Conservation (phyloP, 2,329 filamentous ascomycete genomes). For the Colletotrichum falcatum region DNA sequence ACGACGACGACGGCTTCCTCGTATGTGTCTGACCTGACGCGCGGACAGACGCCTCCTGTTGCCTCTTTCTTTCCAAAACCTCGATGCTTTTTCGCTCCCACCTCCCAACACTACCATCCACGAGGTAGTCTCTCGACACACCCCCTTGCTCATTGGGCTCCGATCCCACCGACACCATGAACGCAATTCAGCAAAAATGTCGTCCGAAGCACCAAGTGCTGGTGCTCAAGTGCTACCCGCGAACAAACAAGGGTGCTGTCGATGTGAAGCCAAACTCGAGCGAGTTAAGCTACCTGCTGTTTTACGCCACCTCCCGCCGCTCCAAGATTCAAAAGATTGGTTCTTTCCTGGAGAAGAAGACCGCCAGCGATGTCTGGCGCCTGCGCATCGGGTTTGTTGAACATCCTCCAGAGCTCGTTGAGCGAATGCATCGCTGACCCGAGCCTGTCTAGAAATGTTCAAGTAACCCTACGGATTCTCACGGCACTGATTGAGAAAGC, state of each 20-base stretch:
- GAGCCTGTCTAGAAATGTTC: conserved; percentile 76
- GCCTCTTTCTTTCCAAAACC: conserved; percentile 22
- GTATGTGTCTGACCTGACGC: conserved; percentile 7
- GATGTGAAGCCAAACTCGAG: conserved; percentile 96
- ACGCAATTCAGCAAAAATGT: conserved; percentile 74
- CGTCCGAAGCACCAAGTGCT: conserved; percentile 98
- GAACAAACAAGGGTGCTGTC: conserved; percentile 88
- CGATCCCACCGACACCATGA: conserved; percentile 60
- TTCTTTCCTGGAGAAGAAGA: conserved; percentile 93
- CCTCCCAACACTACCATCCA: conserved; percentile 29
- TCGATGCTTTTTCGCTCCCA: conserved; percentile 36
- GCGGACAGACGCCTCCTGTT: conserved; percentile 27
- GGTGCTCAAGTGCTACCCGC: conserved; percentile 95
- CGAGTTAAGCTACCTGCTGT: conserved; percentile 95
- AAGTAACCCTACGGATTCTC: conserved; percentile 94
- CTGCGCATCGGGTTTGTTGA: conserved; percentile 80
- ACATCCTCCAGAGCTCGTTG: conserved; percentile 3
- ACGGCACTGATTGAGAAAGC: conserved; percentile 93
- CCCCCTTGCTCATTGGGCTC: conserved; percentile 22
- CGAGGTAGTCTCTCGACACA: conserved; percentile 25
- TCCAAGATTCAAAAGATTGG: conserved; percentile 98
- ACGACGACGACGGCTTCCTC: conserved; percentile 23
- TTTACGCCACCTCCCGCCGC: conserved; percentile 93
- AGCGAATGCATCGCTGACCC: conserved; percentile 14
- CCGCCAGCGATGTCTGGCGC: conserved; percentile 90